Base-by-base conservation (phyloP, 2,329 filamentous ascomycete genomes). In the Furcasterigmium sp. region DNA sequence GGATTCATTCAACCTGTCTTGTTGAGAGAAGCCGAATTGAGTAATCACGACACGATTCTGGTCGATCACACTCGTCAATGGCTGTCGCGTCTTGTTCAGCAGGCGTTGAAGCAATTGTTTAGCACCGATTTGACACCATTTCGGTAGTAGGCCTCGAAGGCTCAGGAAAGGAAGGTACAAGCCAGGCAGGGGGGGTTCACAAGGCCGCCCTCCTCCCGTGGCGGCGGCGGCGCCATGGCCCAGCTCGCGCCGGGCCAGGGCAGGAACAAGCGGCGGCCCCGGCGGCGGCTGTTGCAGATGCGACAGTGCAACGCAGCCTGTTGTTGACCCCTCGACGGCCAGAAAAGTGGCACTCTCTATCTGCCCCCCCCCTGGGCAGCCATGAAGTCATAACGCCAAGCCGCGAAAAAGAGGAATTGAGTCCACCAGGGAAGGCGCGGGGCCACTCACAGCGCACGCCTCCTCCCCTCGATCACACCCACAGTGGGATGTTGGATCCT, bases 301-400 rank as follows among this genome's bases (percentile, higher is more conserved):
- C n/a, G 29, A 17, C 17, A 9, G n/a, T 35, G 15, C 32, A 35
- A 14, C n/a, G 11, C 13, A 13, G 25, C 25, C 11, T 14, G n/a
- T n/a, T 8, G 29, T 11, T 32, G 29, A 14, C 29, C 14, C 32
- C 32, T 35, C 32, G 32, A 26, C n/a, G n/a, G n/a, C n/a, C n/a
- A n/a, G n/a, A n/a, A n/a, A n/a, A n/a, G n/a, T n/a, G n/a, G n/a
- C n/a, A n/a, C n/a, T 17, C 8, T 35, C 18, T 35, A 35, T 35
- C 32, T 35, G 32, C 32, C 32, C 32, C 32, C 30, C 32, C 29
- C 29, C 17, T 32, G 32, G 32, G 15, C 29, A 30, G 32, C 39
- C 39, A 50, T 50, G 48, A 50, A 50, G 46, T 48, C 48, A 50
- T 48, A 48, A 43, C 39, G 46, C 43, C 46, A 30, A 46, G 46